Evolutionary conservation across 371 early-diverging fungal genomes (phyloP).

Genomic region (Haplosporangium sp.): DNA sequence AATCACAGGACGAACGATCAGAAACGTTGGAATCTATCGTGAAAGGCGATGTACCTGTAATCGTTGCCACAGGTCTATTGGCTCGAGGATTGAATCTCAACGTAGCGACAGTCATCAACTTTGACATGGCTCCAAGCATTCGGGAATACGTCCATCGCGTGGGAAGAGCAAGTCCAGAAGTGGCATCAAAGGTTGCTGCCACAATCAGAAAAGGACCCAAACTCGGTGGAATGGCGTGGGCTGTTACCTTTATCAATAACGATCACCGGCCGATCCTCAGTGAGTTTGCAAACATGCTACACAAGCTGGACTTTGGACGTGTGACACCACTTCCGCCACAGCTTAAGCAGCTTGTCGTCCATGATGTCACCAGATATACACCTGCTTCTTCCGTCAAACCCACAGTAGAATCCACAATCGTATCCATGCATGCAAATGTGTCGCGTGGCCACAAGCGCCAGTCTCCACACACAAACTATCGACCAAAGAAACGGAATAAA

Average conservation of each 20-base stretch:
- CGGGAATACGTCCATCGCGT: slow-evolving; percentile 71
- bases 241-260: slow-evolving; percentile 72
- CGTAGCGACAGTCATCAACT: slow-evolving; percentile 67
- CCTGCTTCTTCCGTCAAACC: background rate
- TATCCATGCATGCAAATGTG: no score
- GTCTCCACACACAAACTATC: no score
- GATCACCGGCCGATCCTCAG: slow-evolving; percentile 62
- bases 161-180: slow-evolving; percentile 61
- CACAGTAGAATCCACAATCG: no score
- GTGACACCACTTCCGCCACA: slow-evolving; percentile 69
- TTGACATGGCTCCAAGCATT: slow-evolving; percentile 70
- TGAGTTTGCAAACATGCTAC: slow-evolving; percentile 62
- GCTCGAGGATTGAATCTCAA: slow-evolving; percentile 67
- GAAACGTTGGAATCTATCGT: slow-evolving; percentile 52
- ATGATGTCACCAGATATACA: background rate
- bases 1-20: slow-evolving; percentile 61
- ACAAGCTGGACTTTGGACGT: slow-evolving; percentile 55
- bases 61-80: slow-evolving; percentile 67
- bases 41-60: slow-evolving; percentile 53
- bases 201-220: slow-evolving; percentile 44
- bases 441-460: no score
- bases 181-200: slow-evolving; percentile 38
- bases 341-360: slow-evolving; percentile 39
- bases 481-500: no score
- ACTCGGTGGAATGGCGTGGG: slow-evolving; percentile 58